Conservation (phyloP, 2,329 filamentous ascomycete species). For the Aspergillus melleus region DNA sequence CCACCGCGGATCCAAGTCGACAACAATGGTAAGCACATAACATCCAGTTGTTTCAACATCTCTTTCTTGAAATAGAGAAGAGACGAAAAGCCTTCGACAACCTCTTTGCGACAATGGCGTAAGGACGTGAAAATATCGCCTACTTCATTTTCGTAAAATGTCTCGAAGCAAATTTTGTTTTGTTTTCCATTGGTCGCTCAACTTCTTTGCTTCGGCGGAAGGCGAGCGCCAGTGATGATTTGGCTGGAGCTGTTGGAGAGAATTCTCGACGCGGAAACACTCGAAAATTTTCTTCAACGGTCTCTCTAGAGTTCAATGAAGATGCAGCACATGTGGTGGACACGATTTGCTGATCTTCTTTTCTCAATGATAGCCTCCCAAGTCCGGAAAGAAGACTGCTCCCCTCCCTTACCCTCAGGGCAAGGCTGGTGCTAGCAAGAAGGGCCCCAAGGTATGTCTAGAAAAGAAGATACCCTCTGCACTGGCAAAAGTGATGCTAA, state of each 20-base stretch:
- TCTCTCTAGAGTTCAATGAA: slow-evolving; percentile 94
- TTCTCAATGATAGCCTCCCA: slow-evolving; percentile 99
- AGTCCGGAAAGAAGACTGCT: slow-evolving; percentile 95
- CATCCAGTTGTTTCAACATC: slow-evolving; percentile 40
- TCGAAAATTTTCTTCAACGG: slow-evolving; percentile 35
- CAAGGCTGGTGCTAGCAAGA: slow-evolving; percentile 85
- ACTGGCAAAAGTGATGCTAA: slow-evolving; percentile 18
- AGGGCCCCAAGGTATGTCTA: slow-evolving; percentile 85
- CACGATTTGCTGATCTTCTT: slow-evolving; percentile 88
- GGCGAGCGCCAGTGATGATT: slow-evolving; percentile 42
- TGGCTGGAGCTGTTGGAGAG: slow-evolving; percentile 55
- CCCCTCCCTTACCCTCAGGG: slow-evolving; percentile 93
- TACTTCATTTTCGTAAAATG: slow-evolving; percentile 29
- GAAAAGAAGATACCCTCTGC: slow-evolving; percentile 12
- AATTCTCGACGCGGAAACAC: slow-evolving; percentile 54
- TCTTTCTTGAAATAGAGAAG: slow-evolving; percentile 8
- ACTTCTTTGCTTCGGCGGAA: slow-evolving; percentile 28
- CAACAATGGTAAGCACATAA: slow-evolving; percentile 63
- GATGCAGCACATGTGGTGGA: slow-evolving; percentile 68
- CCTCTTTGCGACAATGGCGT: slow-evolving; percentile 40
- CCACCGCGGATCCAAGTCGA: slow-evolving; percentile 52
- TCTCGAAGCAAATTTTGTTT: slow-evolving; percentile 26
- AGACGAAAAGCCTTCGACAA: slow-evolving; percentile 37
- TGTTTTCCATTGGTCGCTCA: slow-evolving; percentile 38
- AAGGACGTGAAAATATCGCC: slow-evolving; percentile 23